phyloP scores from a whole-genome alignment of 495 filamentous ascomycete species.

The Penicillium soppii region DNA sequence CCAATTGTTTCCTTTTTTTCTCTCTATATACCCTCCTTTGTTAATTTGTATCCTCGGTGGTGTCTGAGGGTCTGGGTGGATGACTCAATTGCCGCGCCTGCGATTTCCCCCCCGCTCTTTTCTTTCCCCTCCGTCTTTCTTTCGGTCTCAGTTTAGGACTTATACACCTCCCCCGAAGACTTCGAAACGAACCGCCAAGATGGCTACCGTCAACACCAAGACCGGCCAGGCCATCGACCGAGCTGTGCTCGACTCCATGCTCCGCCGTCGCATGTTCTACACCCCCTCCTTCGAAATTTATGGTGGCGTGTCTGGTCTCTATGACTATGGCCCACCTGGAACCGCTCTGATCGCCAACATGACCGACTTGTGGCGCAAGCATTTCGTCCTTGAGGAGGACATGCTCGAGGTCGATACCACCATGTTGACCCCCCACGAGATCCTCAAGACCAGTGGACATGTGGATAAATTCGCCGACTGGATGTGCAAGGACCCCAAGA shows the following conservation, averaged over 20 bases:
- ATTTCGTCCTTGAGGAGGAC: constrained; percentile 85
- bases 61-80: constrained; percentile 35
- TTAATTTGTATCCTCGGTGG: constrained; percentile 16
- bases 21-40: not conserved
- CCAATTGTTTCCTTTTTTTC: constrained; percentile 11
- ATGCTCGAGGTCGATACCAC: constrained; percentile 90
- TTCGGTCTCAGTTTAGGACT: constrained; percentile 17
- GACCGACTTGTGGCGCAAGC: constrained; percentile 88
- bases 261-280: constrained; percentile 87
- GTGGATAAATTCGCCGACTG: constrained; percentile 98
- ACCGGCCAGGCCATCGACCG: constrained; percentile 89
- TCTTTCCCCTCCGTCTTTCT: constrained; percentile 36
- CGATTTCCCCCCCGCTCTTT: constrained; percentile 35
- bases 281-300: constrained; percentile 96
- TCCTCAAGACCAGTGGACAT: constrained; percentile 94
- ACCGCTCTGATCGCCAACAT: constrained; percentile 81
- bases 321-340: constrained; percentile 82
- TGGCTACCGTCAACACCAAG: constrained; percentile 71
- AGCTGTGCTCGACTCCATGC: constrained; percentile 72
- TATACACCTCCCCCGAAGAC: constrained; percentile 30
- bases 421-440: constrained; percentile 81
- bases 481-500: constrained; percentile 99
- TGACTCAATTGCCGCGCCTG: constrained; percentile 47
- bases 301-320: constrained; percentile 80
- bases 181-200: constrained; percentile 37